phyloP scores from a whole-genome alignment of 176 grass and related monocot species.

The Neostapfia colusana region DNA sequence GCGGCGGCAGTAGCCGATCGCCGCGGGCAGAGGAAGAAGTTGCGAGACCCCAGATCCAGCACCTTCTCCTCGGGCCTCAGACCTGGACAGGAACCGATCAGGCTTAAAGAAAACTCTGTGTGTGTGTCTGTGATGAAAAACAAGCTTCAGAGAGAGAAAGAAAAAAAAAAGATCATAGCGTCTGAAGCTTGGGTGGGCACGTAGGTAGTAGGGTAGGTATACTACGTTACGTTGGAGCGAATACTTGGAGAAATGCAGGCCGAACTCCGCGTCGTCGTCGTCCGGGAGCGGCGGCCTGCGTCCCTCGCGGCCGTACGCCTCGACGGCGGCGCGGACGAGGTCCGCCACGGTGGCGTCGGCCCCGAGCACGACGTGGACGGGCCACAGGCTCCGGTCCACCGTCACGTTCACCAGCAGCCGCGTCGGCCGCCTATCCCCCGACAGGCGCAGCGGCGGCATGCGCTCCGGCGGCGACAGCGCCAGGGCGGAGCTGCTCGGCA shows the following conservation, averaged over 20 bases:
- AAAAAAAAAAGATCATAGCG: not conserved
- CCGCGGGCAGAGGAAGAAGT: constrained; percentile 83
- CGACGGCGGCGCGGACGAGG: constrained; percentile 51
- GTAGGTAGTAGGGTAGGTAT: too few species aligned
- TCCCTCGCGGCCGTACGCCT: constrained; percentile 52
- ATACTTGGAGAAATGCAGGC: constrained; percentile 77
- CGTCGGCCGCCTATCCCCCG: constrained; percentile 32
- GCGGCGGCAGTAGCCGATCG: not conserved
- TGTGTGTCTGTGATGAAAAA: not conserved
- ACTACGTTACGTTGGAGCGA: constrained; percentile 78
- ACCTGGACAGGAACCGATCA: constrained; percentile 21
- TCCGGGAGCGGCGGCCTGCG: constrained; percentile 40
- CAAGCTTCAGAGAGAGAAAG: not conserved
- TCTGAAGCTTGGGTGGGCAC: not conserved
- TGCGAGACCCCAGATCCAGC: constrained; percentile 63
- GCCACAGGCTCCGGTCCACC: constrained; percentile 71
- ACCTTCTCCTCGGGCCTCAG: constrained; percentile 55
- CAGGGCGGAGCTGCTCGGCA: constrained; percentile 12
- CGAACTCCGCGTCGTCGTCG: constrained; percentile 24
- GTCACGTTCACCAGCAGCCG: constrained; percentile 86
- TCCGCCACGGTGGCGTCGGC: constrained; percentile 67
- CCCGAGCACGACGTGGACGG: constrained; percentile 63
- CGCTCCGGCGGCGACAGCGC: not conserved
- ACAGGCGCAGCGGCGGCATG: not conserved
- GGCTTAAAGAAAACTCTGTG: not conserved